Conservation (phyloP, 169 alveolate genomes). For the Cryptosporidium sp. region DNA sequence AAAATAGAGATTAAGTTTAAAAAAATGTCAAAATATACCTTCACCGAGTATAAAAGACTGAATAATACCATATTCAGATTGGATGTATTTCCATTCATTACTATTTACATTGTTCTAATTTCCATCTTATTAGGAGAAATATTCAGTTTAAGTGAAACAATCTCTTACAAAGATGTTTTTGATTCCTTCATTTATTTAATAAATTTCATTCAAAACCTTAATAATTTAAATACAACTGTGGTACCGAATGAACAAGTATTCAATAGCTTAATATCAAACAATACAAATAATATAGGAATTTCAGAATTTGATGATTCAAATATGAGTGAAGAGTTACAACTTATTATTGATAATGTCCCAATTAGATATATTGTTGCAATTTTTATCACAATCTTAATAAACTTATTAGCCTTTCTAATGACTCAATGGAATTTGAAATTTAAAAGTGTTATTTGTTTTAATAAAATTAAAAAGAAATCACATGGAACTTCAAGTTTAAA, state of each 20-base stretch:
- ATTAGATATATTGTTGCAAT: background rate
- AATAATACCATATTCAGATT: slow-evolving; percentile 22
- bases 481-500: background rate
- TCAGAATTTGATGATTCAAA: background rate
- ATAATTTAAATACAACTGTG: background rate
- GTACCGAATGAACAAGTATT: background rate
- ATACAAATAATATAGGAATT: background rate
- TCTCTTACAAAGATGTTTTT: slow-evolving; percentile 10
- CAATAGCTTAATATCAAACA: background rate
- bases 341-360: slow-evolving; percentile 34
- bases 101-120: background rate
- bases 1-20: background rate
- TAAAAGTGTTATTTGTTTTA: slow-evolving; percentile 22
- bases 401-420: slow-evolving; percentile 20
- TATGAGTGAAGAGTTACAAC: slow-evolving; percentile 24
- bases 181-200: slow-evolving; percentile 1
- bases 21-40: slow-evolving; percentile 15
- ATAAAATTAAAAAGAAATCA: background rate
- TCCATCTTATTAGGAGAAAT: background rate
- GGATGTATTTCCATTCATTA: slow-evolving; percentile 57
- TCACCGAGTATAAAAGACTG: slow-evolving; percentile 2
- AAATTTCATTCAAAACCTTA: background rate
- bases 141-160: slow-evolving; percentile 7
- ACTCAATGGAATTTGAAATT: slow-evolving; percentile 58
- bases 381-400: background rate